Base-by-base conservation (phyloP, 2,329 filamentous ascomycete species). In the Aspergillus pseudoviridinutans region DNA sequence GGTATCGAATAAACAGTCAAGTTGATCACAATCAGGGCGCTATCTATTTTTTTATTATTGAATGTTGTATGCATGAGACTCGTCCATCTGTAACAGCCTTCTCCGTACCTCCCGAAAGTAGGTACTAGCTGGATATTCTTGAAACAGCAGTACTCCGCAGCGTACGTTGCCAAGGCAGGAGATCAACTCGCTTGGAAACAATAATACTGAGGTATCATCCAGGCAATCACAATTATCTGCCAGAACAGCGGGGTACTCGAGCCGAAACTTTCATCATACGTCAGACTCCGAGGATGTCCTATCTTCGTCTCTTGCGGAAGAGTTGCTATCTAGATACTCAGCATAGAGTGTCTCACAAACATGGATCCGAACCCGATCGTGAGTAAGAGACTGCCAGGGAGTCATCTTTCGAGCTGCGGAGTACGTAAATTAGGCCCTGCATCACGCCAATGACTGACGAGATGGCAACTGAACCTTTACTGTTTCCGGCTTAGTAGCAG, bases 401-500 rank as follows among this genome's bases (percentile, higher is more conserved):
- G 32, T 38, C 32, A 38, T 17, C 32, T 7, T 35, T 14, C 32
- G 14, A 7, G 32, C 32, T 38, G 32, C 32, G 32, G 32, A 38
- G 32, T n/a, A 38, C 32, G 32, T 38, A 38, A 38, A 38, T 38
- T 38, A 38, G 32, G 32, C 14, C 32, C 32, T 17, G 14, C 14
- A 42, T 41, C 27, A n/a, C 27, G 17, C 63, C 60, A 65, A 63
- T 64, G 46, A 50, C 25, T 54, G 22, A 10, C 41, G 4, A 20
- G 14, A 20, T 12, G 10, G 25, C 27, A 54, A 29, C 24, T 51
- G 27, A 41, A 17, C 42, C 51, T 22, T 60, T 63, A 35, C 63
- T 28, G 51, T 32, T 59, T 64, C 38, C 57, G 59, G 64, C 42
- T 55, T 66, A 66, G 60, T 10, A 20, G 41, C n/a, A 20, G 56